Evolutionary conservation across 805 yeast species (phyloP).

Genomic region (Sugiyamaella chiloensis): DNA sequence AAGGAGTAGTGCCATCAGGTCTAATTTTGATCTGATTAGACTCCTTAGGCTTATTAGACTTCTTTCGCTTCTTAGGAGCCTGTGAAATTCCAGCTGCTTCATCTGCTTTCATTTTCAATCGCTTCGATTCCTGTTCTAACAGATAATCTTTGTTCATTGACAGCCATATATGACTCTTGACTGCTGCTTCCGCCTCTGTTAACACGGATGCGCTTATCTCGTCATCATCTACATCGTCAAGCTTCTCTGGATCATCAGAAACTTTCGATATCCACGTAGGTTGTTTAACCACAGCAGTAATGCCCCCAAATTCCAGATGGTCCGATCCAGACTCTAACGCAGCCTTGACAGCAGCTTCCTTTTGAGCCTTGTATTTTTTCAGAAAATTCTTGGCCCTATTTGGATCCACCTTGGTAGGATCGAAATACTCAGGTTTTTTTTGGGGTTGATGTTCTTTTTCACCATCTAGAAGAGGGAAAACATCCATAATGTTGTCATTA

Average conservation of each 20-base stretch:
- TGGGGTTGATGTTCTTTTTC: neutral
- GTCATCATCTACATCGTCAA: slow-evolving; percentile 80
- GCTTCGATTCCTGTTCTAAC: slow-evolving; percentile 77
- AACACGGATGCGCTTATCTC: slow-evolving; percentile 64
- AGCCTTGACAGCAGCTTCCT: slow-evolving; percentile 13
- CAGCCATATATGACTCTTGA: slow-evolving; percentile 86
- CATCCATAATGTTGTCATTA: neutral
- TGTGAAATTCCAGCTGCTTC: slow-evolving; percentile 71
- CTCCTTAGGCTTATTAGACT: slow-evolving; percentile 26
- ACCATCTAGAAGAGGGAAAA: neutral
- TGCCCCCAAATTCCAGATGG: slow-evolving; percentile 12
- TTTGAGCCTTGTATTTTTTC: slow-evolving; percentile 12
- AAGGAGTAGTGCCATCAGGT: slow-evolving; percentile 38
- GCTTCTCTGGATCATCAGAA: slow-evolving; percentile 56
- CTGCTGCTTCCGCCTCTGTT: slow-evolving; percentile 61
- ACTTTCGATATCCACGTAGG: slow-evolving; percentile 40
- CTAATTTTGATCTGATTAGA: slow-evolving; percentile 19
- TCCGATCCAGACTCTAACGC: slow-evolving; percentile 11
- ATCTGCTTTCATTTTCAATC: slow-evolving; percentile 84
- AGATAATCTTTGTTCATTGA: slow-evolving; percentile 84
- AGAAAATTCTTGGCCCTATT: slow-evolving; percentile 11
- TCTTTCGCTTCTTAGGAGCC: slow-evolving; percentile 41
- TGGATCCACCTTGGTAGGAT: neutral
- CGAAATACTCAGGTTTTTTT: neutral
- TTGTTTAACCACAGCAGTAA: slow-evolving; percentile 7